These are phyloP conservation scores for Termitomyces titanicus DNA, from an alignment of 768 basidiomycete species.

Conservation along the genomic window DNA sequence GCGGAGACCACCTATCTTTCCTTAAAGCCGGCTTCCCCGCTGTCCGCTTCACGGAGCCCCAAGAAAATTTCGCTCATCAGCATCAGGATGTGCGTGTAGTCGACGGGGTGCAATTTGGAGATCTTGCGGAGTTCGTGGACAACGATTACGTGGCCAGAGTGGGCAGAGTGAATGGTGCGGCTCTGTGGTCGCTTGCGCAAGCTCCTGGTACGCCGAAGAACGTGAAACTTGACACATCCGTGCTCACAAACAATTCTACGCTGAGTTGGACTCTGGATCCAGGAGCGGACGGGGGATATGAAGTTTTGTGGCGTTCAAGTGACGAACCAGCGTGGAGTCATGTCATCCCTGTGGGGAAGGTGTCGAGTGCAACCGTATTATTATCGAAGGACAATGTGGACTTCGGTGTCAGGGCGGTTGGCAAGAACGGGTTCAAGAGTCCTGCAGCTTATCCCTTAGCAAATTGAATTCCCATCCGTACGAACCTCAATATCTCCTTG, in stretches of 20 bases:
- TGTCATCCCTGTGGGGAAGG: conserved; percentile 45
- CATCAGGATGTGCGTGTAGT: conserved; percentile 52
- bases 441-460: conserved; percentile 39
- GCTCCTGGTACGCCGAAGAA: conserved; percentile 52
- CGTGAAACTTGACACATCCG: conserved; percentile 41
- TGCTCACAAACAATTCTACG: conserved; percentile 53
- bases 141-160: conserved; percentile 49
- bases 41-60: conserved; percentile 53
- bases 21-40: conserved; percentile 47
- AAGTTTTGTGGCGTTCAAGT: conserved; percentile 48
- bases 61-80: conserved; percentile 56
- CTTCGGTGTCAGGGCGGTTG: conserved; percentile 46
- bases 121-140: conserved; percentile 51
- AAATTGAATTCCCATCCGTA: background rate
- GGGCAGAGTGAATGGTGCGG: conserved; percentile 48
- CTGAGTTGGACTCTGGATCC: conserved; percentile 41
- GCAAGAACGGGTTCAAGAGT: conserved; percentile 48
- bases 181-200: conserved; percentile 52
- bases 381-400: conserved; percentile 51
- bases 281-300: conserved; percentile 40
- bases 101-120: conserved; percentile 52
- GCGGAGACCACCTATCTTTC: conserved; percentile 54
- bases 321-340: conserved; percentile 46
- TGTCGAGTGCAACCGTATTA: conserved; percentile 34
- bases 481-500: background rate